Conservation (phyloP, 805 yeast genomes). For the Saturnispora quitensis region DNA sequence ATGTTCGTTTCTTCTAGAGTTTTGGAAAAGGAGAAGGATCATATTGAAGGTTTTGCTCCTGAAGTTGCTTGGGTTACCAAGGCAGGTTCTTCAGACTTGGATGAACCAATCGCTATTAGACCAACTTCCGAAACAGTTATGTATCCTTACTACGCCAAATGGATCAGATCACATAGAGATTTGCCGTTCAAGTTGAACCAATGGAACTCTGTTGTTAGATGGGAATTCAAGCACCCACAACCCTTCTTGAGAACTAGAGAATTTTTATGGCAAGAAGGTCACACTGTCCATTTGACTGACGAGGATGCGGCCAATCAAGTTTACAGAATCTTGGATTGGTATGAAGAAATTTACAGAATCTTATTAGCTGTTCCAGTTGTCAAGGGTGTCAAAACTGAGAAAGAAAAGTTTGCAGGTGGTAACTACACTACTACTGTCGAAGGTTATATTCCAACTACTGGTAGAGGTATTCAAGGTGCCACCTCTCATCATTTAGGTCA, state of each 20-base stretch:
- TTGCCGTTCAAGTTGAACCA: slow-evolving; percentile 93
- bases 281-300: slow-evolving; percentile 86
- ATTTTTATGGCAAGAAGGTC: slow-evolving; percentile 99
- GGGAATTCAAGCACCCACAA: slow-evolving; percentile 99
- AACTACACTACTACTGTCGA: slow-evolving; percentile 91
- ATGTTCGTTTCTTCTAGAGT: slow-evolving; percentile 94
- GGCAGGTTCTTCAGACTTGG: slow-evolving; percentile 90
- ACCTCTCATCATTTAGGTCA: slow-evolving; percentile 97
- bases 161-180: slow-evolving; percentile 98
- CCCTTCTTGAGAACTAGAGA: slow-evolving; percentile 98
- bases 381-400: slow-evolving; percentile 91
- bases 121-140: slow-evolving; percentile 99
- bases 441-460: slow-evolving; percentile 96
- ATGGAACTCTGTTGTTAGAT: slow-evolving; percentile 99
- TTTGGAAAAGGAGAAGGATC: slow-evolving; percentile 95
- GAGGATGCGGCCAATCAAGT: slow-evolving; percentile 83
- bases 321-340: slow-evolving; percentile 73
- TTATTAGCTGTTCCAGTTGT: slow-evolving; percentile 95
- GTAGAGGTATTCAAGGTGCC: slow-evolving; percentile 99
- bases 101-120: slow-evolving; percentile 97
- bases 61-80: slow-evolving; percentile 99
- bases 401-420: slow-evolving; percentile 98
- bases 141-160: slow-evolving; percentile 98
- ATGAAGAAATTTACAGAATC: slow-evolving; percentile 78
- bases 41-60: slow-evolving; percentile 98